Evolutionary conservation across 805 yeast genomes (phyloP), one percentile per base, ranked within the genome.

Genomic region (Hanseniaspora hatyaiensis): DNA sequence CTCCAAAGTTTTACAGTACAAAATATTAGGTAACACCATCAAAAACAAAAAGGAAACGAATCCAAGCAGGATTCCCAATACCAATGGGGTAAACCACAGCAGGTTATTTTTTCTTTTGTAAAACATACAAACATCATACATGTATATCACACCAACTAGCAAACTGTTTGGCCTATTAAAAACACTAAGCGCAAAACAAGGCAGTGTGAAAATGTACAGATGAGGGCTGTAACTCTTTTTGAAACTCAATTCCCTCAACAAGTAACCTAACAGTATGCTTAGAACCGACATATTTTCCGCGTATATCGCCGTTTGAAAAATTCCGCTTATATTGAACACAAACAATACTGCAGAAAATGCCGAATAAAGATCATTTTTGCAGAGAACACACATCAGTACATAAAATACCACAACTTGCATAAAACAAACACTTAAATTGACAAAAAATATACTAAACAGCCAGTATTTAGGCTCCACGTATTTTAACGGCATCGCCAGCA

Each of bases 101-200:
- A 11, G 22, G 29, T 8, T 24, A 2, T 6, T n/a, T 11, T 29
- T 15, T 36, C 22, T 22, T 6, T 34, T 22, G 9, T 11, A 12
- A 2, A 3, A 3, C 3, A 23, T 13, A 3, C n/a, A n/a, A n/a
- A 20, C 18, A 29, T 43, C 47, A 20, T 29, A 34, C 6, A 36
- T 16, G 24, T 43, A 43, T 8, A 43, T 18, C 4, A 29, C 5
- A 3, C 47, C 47, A 6, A 43, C 4, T 5, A 36, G 20, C 12
- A 43, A 15, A 34, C 19, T 19, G 22, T 36, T 34, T n/a, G 47
- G 47, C 15, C 47, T 43, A 29, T 43, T 43, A 1, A 36, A 43
- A 34, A 36, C 31, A 36, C 47, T 34, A 2, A 43, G 4, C 13
- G n/a, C 16, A 29, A 43, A 36, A 3, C 34, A 20, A 2, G 41